Conservation (phyloP, 2,329 filamentous ascomycete genomes). For the Phaeosphaeria sp. region DNA sequence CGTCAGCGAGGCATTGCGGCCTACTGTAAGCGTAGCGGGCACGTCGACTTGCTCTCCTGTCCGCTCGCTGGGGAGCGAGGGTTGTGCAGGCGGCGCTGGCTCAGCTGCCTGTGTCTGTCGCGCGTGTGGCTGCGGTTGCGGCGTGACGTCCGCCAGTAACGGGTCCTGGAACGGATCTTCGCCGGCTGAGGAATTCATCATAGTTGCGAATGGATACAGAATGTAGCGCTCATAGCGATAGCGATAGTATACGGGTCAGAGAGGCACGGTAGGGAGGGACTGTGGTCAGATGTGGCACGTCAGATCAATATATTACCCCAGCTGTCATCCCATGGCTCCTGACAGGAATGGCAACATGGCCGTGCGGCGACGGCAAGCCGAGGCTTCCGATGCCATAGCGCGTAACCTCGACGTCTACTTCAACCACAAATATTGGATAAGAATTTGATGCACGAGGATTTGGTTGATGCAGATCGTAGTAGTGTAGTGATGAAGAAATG, state of each 20-base stretch:
- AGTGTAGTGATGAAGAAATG: too few relatives aligned
- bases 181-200: constrained; percentile 14
- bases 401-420: too few relatives aligned
- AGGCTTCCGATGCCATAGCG: not conserved
- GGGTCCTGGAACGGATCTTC: constrained; percentile 43
- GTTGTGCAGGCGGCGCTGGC: too few relatives aligned
- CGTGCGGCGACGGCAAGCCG: not conserved
- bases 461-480: too few relatives aligned
- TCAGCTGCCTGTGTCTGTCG: not conserved
- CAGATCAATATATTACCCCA: not conserved
- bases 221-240: constrained; percentile 10
- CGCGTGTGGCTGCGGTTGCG: constrained; percentile 6
- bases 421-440: too few relatives aligned
- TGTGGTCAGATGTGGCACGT: not conserved
- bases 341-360: not conserved
- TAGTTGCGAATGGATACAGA: constrained; percentile 31
- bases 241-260: not conserved
- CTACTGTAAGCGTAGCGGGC: constrained; percentile 58
- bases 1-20: constrained; percentile 65
- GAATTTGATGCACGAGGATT: too few relatives aligned
- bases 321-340: not conserved
- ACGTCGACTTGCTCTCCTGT: constrained; percentile 8
- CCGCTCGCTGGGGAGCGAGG: not conserved
- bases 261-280: not conserved
- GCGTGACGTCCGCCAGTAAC: constrained; percentile 18